These are phyloP conservation scores for Neonectria sp. DNA, from an alignment of 2,329 filamentous ascomycete genomes.

Conservation along the genomic window DNA sequence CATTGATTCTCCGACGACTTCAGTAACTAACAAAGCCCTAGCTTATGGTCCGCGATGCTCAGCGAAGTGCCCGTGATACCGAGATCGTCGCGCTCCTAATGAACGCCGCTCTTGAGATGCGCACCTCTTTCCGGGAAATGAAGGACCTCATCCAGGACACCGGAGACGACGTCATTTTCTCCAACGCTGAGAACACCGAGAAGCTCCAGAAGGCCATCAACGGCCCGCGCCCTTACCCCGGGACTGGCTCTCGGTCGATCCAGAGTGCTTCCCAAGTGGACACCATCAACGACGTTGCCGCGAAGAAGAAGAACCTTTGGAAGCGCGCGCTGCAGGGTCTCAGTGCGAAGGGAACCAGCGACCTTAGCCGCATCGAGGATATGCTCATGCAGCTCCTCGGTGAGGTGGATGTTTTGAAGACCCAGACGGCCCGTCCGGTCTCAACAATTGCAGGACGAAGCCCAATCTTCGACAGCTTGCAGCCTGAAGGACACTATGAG, in stretches of 20 bases:
- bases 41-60: slow-evolving; percentile 96
- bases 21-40: slow-evolving; percentile 53
- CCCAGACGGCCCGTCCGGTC: slow-evolving; percentile 63
- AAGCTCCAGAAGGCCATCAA: slow-evolving; percentile 86
- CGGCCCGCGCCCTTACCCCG: slow-evolving; percentile 87
- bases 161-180: slow-evolving; percentile 86
- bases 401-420: slow-evolving; percentile 89
- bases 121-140: slow-evolving; percentile 95
- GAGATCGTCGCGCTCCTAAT: slow-evolving; percentile 97
- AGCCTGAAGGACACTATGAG: slow-evolving; percentile 74
- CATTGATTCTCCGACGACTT: background rate
- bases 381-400: slow-evolving; percentile 93
- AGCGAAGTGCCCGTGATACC: slow-evolving; percentile 95
- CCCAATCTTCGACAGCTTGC: slow-evolving; percentile 78
- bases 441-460: slow-evolving; percentile 64
- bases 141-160: slow-evolving; percentile 93
- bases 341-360: slow-evolving; percentile 88
- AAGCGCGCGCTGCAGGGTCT: slow-evolving; percentile 93
- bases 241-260: slow-evolving; percentile 68
- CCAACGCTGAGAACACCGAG: slow-evolving; percentile 89
- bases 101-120: slow-evolving; percentile 95
- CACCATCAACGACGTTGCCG: slow-evolving; percentile 69
- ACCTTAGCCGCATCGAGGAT: slow-evolving; percentile 89
- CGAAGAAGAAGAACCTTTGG: slow-evolving; percentile 95
- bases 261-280: slow-evolving; percentile 70